A percentile compares a stretch with the other conserved stretches of the same genome.
phyloP scores from a whole-genome alignment of 2,329 filamentous ascomycete species.

The Aspergillus fischeri region DNA sequence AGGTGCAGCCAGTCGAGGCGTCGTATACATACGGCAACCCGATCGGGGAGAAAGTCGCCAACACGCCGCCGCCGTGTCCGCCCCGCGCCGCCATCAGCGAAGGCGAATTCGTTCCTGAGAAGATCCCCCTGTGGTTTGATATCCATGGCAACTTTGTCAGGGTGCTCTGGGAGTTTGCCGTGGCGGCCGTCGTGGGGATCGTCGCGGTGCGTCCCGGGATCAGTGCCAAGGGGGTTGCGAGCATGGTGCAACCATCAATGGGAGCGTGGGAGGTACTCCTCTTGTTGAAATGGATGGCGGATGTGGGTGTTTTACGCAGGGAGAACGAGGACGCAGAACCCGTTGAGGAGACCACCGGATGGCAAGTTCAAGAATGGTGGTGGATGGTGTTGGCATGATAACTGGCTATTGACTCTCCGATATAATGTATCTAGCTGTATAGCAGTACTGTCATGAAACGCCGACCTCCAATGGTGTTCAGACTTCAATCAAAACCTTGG shows the following conservation, averaged over 20 bases:
- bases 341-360: constrained; percentile 18
- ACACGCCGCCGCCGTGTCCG: constrained; percentile 24
- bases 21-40: constrained; percentile 42
- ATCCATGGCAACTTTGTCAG: constrained; percentile 39
- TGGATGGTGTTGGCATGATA: constrained; percentile 31
- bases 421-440: neutral
- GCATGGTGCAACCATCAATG: constrained; percentile 36
- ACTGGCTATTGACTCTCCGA: no score
- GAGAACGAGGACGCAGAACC: constrained; percentile 1
- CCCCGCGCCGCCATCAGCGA: constrained; percentile 5
- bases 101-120: constrained; percentile 15
- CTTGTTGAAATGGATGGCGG: constrained; percentile 39
- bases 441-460: no score
- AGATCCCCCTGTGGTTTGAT: constrained; percentile 47
- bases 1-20: constrained; percentile 31
- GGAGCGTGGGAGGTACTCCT: constrained; percentile 41
- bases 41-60: constrained; percentile 15
- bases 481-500: no score
- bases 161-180: constrained; percentile 40
- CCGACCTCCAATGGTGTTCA: no score
- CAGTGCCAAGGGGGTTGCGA: constrained; percentile 30
- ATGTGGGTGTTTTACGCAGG: constrained; percentile 18
- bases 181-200: constrained; percentile 40
- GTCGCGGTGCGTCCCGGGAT: constrained; percentile 41
- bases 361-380: constrained; percentile 39